phyloP scores from a whole-genome alignment of 768 basidiomycete species.

The Dacryopinax spathularia region DNA sequence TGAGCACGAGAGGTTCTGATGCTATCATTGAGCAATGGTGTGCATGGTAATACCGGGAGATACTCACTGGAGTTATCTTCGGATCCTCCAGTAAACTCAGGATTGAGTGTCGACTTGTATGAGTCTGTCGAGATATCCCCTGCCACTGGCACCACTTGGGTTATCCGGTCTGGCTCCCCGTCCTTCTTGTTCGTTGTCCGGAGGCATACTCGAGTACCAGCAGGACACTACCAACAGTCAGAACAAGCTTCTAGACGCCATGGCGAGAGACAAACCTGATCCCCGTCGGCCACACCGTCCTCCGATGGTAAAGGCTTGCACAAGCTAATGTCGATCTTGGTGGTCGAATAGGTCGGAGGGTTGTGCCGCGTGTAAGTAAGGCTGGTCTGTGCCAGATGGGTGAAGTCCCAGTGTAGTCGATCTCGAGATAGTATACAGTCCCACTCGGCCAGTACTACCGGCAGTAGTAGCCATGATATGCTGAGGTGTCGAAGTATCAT shows the following conservation, averaged over 20 bases:
- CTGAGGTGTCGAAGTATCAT: neutral
- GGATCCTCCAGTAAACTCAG: constrained; percentile 14
- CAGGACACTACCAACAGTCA: constrained; percentile 38
- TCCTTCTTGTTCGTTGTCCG: constrained; percentile 50
- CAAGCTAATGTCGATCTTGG: constrained; percentile 50
- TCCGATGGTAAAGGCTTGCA: constrained; percentile 43
- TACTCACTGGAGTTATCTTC: neutral
- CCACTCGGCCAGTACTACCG: neutral
- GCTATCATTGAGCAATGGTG: constrained; percentile 10
- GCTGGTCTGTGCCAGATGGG: constrained; percentile 10
- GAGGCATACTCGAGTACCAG: constrained; percentile 60
- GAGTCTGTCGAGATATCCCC: constrained; percentile 10
- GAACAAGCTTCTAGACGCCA: neutral
- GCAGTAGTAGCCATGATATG: neutral
- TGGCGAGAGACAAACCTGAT: constrained; percentile 48
- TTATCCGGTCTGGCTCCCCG: constrained; percentile 42
- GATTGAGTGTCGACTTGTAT: constrained; percentile 20
- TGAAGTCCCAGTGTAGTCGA: neutral
- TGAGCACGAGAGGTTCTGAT: constrained; percentile 39
- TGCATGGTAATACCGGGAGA: constrained; percentile 18
- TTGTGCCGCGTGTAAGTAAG: constrained; percentile 38
- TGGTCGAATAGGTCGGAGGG: constrained; percentile 50
- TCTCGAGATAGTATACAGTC: constrained; percentile 1
- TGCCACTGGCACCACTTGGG: constrained; percentile 64
- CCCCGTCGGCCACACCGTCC: constrained; percentile 36